Evolutionary conservation across 306 rosid species (phyloP).

Genomic region (Pyrus betulifolia): DNA sequence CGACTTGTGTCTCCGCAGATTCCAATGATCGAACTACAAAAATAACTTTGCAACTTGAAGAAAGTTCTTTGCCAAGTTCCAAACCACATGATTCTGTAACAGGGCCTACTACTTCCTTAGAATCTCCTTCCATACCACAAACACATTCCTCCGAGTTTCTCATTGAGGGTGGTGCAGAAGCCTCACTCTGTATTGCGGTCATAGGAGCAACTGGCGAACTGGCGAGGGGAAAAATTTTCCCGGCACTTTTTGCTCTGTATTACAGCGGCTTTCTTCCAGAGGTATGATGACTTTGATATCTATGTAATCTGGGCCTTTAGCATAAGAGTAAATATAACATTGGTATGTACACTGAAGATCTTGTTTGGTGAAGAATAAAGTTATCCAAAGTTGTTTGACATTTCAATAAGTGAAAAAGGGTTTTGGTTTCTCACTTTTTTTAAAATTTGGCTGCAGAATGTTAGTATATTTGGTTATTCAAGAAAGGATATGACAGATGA

Average conservation of each 20-base stretch:
- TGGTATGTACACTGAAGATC: not conserved
- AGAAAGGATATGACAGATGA: constrained; percentile 73
- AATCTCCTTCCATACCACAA: constrained; percentile 33
- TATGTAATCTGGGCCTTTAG: not conserved
- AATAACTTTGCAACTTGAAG: constrained; percentile 12
- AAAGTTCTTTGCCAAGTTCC: constrained; percentile 16
- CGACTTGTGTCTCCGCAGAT: constrained; percentile 11
- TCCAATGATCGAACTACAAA: constrained; percentile 7
- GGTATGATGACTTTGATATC: constrained; percentile 32
- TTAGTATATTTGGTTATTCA: constrained; percentile 80
- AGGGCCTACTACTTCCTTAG: constrained; percentile 20
- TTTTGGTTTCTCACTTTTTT: constrained; percentile 15
- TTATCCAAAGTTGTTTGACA: not conserved
- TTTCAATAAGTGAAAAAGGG: not conserved
- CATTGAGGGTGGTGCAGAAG: constrained; percentile 23
- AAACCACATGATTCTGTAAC: constrained; percentile 22
- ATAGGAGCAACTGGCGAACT: constrained; percentile 94
- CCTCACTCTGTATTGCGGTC: constrained; percentile 80
- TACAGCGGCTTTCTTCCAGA: constrained; percentile 88
- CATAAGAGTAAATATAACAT: not conserved
- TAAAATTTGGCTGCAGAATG: constrained; percentile 56
- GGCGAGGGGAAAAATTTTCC: constrained; percentile 79
- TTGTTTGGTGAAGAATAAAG: not conserved
- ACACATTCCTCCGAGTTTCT: constrained; percentile 19
- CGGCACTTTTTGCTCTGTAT: constrained; percentile 86